These are phyloP conservation scores for Favolaschia claudopus DNA, from an alignment of 768 basidiomycete genomes.

Conservation along the genomic window DNA sequence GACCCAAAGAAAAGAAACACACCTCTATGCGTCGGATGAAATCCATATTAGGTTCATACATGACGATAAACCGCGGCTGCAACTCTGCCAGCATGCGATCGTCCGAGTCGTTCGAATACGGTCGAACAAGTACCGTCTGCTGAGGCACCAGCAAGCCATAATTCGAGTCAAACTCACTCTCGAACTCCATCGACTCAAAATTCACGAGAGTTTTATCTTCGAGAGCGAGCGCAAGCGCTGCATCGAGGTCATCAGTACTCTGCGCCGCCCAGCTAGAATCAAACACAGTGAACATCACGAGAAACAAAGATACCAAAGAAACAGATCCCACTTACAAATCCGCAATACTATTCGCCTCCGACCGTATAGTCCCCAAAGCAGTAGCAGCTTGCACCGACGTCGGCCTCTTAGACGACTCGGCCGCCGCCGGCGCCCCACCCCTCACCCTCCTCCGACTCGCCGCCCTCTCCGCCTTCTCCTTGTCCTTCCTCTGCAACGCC, in stretches of 20 bases:
- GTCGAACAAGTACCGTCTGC: constrained; percentile 84
- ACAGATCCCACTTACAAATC: constrained; percentile 57
- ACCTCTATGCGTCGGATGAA: constrained; percentile 94
- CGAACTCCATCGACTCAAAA: constrained; percentile 45
- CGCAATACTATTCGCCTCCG: constrained; percentile 62
- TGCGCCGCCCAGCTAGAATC: constrained; percentile 46
- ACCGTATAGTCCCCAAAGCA: constrained; percentile 44
- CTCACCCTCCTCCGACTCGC: constrained; percentile 77
- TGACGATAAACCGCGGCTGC: constrained; percentile 89
- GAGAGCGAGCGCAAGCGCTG: constrained; percentile 35
- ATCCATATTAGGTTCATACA: constrained; percentile 94
- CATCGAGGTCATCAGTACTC: constrained; percentile 25
- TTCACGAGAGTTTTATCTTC: constrained; percentile 42
- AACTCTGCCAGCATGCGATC: constrained; percentile 89
- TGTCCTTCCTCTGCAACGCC: constrained; percentile 81
- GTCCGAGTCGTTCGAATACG: constrained; percentile 93
- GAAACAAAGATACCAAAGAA: background rate
- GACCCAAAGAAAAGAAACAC: constrained; percentile 25
- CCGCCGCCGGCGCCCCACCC: constrained; percentile 66
- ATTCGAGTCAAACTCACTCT: constrained; percentile 71
- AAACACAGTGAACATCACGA: background rate
- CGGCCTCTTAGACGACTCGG: constrained; percentile 19
- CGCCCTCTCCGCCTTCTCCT: constrained; percentile 61
- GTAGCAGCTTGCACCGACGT: constrained; percentile 14
- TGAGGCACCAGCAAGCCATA: constrained; percentile 84